Evolutionary conservation across 2,329 filamentous ascomycete species (phyloP), one percentile per base, ranked within the genome.

Genomic region (Metarhizium humberi): DNA sequence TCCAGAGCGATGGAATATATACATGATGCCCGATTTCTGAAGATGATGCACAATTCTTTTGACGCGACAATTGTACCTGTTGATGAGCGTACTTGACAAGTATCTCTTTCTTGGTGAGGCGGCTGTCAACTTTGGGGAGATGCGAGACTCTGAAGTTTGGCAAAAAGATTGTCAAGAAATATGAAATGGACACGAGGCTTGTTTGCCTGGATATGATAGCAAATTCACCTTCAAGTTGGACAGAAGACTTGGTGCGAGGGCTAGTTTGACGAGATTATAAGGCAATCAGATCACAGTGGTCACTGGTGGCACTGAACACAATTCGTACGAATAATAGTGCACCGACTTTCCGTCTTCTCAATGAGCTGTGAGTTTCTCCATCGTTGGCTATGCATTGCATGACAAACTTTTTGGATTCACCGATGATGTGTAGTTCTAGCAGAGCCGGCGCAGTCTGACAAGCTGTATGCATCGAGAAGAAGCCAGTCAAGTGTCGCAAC

Each of bases 331-430:
- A 20, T 45, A 16, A 20, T 20, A 20, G 6, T 5, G 42, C 18
- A 18, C 42, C 11, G 3, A 4, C 6, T 10, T 25, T 6, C 18
- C 16, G 20, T 20, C 6, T 6, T 20, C 2, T 30, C 13, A 14
- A 48, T 48, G 45, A 48, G 20, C 25, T 30, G 18, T 50, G 46
- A 20, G 53, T 56, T 53, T 51, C 55, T 53, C 14, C 16, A 36
- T 36, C 6, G 29, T 32, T 53, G 29, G 46, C 49, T 29, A 50
- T 43, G 25, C 25, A 53, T 46, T 53, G 50, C 54, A 52, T 46
- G 18, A 50, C 50, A 46, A 34, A 14, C 51, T 16, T 13, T 29
- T 7, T 14, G 40, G 25, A 13, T 45, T 36, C 45, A 7, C 25
- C 18, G 51, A 16, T 40, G 14, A 40, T 11, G 13, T 40, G 20